Conservation (phyloP, 257 asterid genomes). For the Leonotis leonurus region DNA sequence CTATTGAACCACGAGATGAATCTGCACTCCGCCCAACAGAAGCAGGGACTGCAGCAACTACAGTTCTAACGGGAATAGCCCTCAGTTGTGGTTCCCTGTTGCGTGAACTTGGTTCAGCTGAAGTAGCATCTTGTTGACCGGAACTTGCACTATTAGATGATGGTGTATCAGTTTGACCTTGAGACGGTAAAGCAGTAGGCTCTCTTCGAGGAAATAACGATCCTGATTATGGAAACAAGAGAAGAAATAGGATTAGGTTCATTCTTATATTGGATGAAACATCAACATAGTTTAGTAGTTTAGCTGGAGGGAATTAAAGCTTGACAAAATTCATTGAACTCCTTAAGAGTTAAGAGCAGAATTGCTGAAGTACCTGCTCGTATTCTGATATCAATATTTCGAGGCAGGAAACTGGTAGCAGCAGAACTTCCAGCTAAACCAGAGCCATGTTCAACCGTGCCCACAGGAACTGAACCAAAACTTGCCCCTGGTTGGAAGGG, state of each 20-base stretch:
- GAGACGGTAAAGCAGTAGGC: slow-evolving; percentile 42
- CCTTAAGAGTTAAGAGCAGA: neutral
- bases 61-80: slow-evolving; percentile 55
- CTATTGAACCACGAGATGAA: slow-evolving; percentile 62
- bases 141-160: slow-evolving; percentile 35
- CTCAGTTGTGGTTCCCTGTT: slow-evolving; percentile 44
- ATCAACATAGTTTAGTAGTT: neutral
- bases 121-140: slow-evolving; percentile 34
- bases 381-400: slow-evolving; percentile 95
- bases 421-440: slow-evolving; percentile 51
- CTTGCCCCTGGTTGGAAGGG: slow-evolving; percentile 74
- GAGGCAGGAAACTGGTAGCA: slow-evolving; percentile 60
- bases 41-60: slow-evolving; percentile 60
- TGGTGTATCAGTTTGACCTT: slow-evolving; percentile 44
- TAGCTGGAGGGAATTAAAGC: no score
- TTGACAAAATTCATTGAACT: neutral
- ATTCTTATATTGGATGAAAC: neutral
- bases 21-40: slow-evolving; percentile 44
- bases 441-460: slow-evolving; percentile 49
- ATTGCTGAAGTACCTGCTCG: slow-evolving; percentile 60
- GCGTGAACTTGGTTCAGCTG: slow-evolving; percentile 32
- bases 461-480: slow-evolving; percentile 54
- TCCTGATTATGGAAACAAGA: slow-evolving; percentile 32
- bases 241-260: neutral
- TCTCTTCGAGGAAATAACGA: slow-evolving; percentile 72